Conservation (phyloP, 2,329 filamentous ascomycete species). For the Fusarium falciforme region DNA sequence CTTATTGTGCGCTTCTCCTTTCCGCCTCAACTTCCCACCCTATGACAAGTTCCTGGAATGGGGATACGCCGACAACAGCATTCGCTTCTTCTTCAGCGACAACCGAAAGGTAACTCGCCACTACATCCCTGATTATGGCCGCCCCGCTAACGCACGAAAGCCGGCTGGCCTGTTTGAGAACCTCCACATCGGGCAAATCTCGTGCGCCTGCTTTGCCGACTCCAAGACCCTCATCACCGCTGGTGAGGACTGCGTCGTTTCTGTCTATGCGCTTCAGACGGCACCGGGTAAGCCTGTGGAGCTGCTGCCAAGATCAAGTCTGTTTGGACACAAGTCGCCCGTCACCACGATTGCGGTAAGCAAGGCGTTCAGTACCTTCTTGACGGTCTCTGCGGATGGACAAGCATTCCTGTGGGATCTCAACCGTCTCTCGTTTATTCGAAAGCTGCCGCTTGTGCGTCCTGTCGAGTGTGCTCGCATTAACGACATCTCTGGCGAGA, state of each 20-base stretch:
- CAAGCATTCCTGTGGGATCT: slow-evolving; percentile 93
- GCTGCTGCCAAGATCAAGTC: slow-evolving; percentile 78
- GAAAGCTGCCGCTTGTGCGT: slow-evolving; percentile 72
- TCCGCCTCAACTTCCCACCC: slow-evolving; percentile 88
- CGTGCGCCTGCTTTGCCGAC: slow-evolving; percentile 85
- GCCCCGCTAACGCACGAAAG: slow-evolving; percentile 49
- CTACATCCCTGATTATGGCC: slow-evolving; percentile 2
- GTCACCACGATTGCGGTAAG: slow-evolving; percentile 87
- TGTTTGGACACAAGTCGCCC: slow-evolving; percentile 90
- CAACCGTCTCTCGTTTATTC: slow-evolving; percentile 88
- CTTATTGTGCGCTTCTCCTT: slow-evolving; percentile 83
- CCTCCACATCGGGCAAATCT: slow-evolving; percentile 90
- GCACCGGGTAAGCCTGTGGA: slow-evolving; percentile 77
- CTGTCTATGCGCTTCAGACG: slow-evolving; percentile 79
- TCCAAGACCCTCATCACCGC: slow-evolving; percentile 92
- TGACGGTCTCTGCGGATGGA: slow-evolving; percentile 85
- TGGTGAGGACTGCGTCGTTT: slow-evolving; percentile 91
- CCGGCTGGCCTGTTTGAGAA: slow-evolving; percentile 92
- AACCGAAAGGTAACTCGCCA: slow-evolving; percentile 71
- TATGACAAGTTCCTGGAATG: slow-evolving; percentile 96
- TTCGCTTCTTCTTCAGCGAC: slow-evolving; percentile 90
- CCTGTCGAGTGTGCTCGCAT: slow-evolving; percentile 81
- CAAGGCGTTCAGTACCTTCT: slow-evolving; percentile 86
- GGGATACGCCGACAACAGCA: slow-evolving; percentile 93
- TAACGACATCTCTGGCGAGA: slow-evolving; percentile 91